A percentile compares a stretch with the other conserved stretches of the same genome.
Evolutionary conservation across 2,329 filamentous ascomycete genomes (phyloP).

Genomic region (Xylariaceae sp.): DNA sequence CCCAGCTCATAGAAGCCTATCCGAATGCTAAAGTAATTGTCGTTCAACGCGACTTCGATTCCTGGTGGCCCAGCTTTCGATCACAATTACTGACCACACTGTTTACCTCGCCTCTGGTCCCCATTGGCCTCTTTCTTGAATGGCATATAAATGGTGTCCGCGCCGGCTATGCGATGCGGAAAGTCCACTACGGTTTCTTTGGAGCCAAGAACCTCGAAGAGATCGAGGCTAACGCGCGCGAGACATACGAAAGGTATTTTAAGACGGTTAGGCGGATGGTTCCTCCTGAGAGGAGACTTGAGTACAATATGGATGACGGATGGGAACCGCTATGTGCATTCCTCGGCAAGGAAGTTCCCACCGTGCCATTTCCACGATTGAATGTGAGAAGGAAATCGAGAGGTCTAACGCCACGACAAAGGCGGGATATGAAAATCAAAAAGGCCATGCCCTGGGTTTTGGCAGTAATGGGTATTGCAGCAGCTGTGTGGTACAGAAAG

Average conservation of each 20-base stretch:
- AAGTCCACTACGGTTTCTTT: conserved; percentile 14
- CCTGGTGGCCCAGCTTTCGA: conserved; percentile 15
- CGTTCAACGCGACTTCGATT: conserved; percentile 14
- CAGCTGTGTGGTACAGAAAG: conserved; percentile 2
- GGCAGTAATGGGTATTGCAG: conserved; percentile 1
- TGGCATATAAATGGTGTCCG: conserved; percentile 8
- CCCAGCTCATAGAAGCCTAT: conserved; percentile 11
- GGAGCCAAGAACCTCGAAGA: conserved; percentile 1
- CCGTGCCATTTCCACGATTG: conserved; percentile 9
- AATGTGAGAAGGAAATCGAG: conserved; percentile 8
- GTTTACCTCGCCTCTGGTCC: not conserved
- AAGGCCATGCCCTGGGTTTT: not conserved
- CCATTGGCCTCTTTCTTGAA: conserved; percentile 1
- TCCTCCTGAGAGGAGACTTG: conserved; percentile 10
- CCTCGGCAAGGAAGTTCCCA: conserved; percentile 12
- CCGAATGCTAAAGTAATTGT: conserved; percentile 16
- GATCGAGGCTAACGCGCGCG: conserved; percentile 8
- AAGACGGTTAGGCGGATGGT: conserved; percentile 5
- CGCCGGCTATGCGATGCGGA: conserved; percentile 10
- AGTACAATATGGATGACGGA: conserved; percentile 15
- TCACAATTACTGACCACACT: conserved; percentile 5
- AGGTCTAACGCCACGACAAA: not conserved
- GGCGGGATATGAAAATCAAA: conserved; percentile 1
- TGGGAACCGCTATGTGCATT: conserved; percentile 18
- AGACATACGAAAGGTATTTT: conserved; percentile 12